A percentile compares a stretch with the other conserved stretches of the same genome.
These are phyloP conservation scores for Mycena galopus DNA, from an alignment of 768 basidiomycete species.

Conservation along the genomic window DNA sequence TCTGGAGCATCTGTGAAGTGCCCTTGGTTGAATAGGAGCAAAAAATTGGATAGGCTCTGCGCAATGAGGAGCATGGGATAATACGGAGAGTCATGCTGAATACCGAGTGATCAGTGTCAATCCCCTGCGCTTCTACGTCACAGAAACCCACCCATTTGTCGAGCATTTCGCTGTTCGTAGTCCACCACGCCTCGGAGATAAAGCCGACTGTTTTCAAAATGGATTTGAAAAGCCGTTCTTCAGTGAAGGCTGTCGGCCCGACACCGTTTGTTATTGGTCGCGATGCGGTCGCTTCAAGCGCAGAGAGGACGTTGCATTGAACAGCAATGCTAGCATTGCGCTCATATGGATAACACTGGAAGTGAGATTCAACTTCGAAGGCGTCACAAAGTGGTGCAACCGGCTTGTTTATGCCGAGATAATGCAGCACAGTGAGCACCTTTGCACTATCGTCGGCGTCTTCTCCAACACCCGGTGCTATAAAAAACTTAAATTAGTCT, in stretches of 20 bases:
- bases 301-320: background rate
- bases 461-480: background rate
- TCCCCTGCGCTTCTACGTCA: no score
- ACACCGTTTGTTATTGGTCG: background rate
- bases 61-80: background rate
- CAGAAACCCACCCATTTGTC: background rate
- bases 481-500: background rate
- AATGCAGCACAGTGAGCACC: background rate
- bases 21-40: background rate
- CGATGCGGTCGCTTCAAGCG: background rate
- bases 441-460: conserved; percentile 2
- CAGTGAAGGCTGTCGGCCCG: background rate
- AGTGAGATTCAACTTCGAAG: background rate
- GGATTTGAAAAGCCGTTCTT: background rate
- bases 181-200: background rate
- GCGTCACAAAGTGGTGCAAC: background rate
- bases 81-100: background rate
- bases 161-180: background rate
- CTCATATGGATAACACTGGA: background rate
- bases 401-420: background rate
- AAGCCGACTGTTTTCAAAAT: background rate
- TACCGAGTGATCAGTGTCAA: background rate
- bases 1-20: background rate
- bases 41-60: background rate
- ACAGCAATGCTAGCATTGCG: background rate